Evolutionary conservation across 129 eudicot genomes (phyloP).

Genomic region (Gnaphalium uliginosum): DNA sequence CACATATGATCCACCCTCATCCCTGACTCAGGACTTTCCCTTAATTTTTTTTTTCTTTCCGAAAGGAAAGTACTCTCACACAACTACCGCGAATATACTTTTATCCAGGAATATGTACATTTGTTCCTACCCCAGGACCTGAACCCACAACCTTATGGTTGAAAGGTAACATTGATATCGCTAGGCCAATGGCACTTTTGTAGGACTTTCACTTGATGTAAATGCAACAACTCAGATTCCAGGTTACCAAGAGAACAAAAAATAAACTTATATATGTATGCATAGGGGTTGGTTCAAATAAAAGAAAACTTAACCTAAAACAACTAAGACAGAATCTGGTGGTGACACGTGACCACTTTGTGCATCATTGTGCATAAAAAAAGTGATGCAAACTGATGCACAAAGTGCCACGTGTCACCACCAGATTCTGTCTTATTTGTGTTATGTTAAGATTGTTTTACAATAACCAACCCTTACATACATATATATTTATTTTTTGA

Average conservation of each 20-base stretch:
- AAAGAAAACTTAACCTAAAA: no score
- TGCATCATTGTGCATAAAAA: no score
- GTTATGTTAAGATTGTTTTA: no score
- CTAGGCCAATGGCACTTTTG: background rate
- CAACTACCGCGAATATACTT: background rate
- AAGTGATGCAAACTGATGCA: no score
- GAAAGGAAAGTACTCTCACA: background rate
- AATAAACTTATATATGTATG: no score
- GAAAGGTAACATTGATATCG: background rate
- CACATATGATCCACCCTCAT: background rate
- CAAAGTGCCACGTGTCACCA: no score
- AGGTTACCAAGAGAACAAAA: background rate
- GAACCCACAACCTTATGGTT: background rate
- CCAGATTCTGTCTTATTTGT: no score
- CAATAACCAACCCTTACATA: no score
- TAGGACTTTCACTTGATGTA: background rate
- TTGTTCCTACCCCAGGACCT: background rate
- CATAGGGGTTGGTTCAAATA: no score
- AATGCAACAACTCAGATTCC: slow-evolving; percentile 4
- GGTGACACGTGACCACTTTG: no score
- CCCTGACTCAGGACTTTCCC: background rate
- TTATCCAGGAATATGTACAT: background rate
- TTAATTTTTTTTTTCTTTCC: no score
- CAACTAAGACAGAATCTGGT: no score
- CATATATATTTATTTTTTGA: background rate